These are phyloP conservation scores for Fraxinus sp. DNA, from an alignment of 305 asterid genomes.

Conservation along the genomic window DNA sequence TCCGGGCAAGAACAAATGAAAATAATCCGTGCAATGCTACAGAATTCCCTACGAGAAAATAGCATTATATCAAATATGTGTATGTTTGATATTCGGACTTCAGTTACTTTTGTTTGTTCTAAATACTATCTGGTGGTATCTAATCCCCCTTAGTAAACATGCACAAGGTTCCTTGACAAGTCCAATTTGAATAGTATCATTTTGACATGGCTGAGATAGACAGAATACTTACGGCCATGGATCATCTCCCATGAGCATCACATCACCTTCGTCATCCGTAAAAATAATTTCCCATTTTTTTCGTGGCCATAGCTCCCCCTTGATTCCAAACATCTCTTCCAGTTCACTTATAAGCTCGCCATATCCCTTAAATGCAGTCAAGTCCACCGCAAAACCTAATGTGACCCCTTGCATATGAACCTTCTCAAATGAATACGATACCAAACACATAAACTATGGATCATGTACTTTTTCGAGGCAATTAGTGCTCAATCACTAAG, in stretches of 20 bases:
- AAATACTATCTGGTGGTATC: not conserved
- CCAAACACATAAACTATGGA: conserved; percentile 2
- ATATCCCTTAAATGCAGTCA: conserved; percentile 66
- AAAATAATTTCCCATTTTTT: conserved; percentile 83
- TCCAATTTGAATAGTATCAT: not conserved
- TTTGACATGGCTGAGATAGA: not conserved
- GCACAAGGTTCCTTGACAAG: not conserved
- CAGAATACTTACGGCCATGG: conserved; percentile 83
- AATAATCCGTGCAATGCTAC: conserved; percentile 75
- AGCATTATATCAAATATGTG: not conserved
- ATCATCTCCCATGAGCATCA: conserved; percentile 94
- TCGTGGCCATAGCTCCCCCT: conserved; percentile 67
- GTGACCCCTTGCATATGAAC: conserved; percentile 99
- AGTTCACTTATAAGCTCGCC: conserved; percentile 68
- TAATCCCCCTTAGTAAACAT: not conserved
- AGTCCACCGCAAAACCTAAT: conserved; percentile 90
- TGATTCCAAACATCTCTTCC: conserved; percentile 81
- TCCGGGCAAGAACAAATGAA: conserved; percentile 76
- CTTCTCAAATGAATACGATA: conserved; percentile 37
- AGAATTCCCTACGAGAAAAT: conserved; percentile 65
- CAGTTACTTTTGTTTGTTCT: not conserved
- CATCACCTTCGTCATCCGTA: conserved; percentile 93
- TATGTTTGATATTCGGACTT: not conserved
- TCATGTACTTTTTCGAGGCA: conserved; percentile 8
- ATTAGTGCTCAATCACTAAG: not conserved